Evolutionary conservation across 305 asterid genomes (phyloP).

Genomic region (Fraxinus floribunda): DNA sequence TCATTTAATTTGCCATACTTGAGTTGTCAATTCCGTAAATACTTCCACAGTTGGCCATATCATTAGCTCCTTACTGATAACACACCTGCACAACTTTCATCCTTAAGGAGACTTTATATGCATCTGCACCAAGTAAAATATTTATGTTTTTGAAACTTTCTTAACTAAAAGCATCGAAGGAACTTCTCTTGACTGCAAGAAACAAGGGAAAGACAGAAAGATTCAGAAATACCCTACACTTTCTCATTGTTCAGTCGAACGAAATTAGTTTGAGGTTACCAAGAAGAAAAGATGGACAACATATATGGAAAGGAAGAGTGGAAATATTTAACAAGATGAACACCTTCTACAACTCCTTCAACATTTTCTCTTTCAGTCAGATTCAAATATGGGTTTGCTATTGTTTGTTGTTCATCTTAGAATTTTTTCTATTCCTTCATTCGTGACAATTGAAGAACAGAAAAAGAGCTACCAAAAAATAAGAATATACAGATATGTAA

Average conservation of each 20-base stretch:
- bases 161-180: constrained; percentile 13
- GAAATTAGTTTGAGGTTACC: not conserved
- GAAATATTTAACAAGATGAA: not conserved
- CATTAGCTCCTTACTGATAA: constrained; percentile 12
- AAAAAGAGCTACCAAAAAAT: not conserved
- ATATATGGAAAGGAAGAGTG: not conserved
- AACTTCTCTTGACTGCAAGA: constrained; percentile 15
- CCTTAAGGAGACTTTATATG: constrained; percentile 7
- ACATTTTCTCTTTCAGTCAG: not conserved
- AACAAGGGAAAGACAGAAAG: constrained; percentile 10
- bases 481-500: not conserved
- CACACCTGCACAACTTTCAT: constrained; percentile 17
- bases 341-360: not conserved
- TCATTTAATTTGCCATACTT: constrained; percentile 22
- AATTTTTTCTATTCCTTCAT: not conserved
- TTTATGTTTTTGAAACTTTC: constrained; percentile 11
- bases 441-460: not conserved
- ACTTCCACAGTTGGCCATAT: constrained; percentile 14
- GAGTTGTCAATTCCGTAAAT: constrained; percentile 17
- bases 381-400: not conserved
- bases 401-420: not conserved
- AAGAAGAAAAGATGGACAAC: not conserved
- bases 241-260: not conserved
- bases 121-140: constrained; percentile 15
- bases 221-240: not conserved